phyloP scores from a whole-genome alignment of 305 asterid genomes.

The Fraxinus ornus region DNA sequence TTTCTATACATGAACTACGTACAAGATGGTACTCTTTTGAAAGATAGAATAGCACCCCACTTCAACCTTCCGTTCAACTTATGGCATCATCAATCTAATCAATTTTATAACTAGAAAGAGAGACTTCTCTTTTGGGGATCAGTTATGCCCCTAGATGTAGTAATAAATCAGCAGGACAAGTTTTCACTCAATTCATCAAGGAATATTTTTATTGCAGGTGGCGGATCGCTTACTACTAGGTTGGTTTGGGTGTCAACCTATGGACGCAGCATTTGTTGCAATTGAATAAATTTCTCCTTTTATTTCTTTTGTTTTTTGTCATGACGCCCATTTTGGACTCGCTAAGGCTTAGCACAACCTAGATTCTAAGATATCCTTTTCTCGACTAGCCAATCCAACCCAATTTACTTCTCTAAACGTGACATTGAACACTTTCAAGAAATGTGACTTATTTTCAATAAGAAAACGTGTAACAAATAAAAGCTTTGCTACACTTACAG shows the following conservation, averaged over 20 bases:
- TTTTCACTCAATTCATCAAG: not conserved
- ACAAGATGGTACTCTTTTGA: not conserved
- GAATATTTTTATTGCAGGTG: not conserved
- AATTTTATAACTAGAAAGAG: not conserved
- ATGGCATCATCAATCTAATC: not conserved
- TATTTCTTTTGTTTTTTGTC: not conserved
- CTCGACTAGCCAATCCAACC: not conserved
- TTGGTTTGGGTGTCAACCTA: conserved; percentile 14
- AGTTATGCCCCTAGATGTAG: not conserved
- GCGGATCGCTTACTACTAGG: not conserved
- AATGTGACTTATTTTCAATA: not conserved
- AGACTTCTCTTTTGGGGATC: not conserved
- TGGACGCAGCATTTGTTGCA: conserved; percentile 20
- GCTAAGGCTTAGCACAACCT: not conserved
- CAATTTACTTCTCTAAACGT: not conserved
- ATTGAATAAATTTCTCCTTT: conserved; percentile 9
- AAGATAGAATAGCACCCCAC: not conserved
- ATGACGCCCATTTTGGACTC: not conserved
- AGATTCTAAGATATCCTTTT: not conserved
- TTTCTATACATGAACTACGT: not conserved
- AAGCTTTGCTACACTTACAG: no score
- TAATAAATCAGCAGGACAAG: not conserved
- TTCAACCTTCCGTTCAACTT: not conserved
- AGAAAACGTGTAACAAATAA: not conserved
- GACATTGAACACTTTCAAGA: not conserved